phyloP scores from a whole-genome alignment of 2,329 filamentous ascomycete genomes.

The Cladorrhinum sp. region DNA sequence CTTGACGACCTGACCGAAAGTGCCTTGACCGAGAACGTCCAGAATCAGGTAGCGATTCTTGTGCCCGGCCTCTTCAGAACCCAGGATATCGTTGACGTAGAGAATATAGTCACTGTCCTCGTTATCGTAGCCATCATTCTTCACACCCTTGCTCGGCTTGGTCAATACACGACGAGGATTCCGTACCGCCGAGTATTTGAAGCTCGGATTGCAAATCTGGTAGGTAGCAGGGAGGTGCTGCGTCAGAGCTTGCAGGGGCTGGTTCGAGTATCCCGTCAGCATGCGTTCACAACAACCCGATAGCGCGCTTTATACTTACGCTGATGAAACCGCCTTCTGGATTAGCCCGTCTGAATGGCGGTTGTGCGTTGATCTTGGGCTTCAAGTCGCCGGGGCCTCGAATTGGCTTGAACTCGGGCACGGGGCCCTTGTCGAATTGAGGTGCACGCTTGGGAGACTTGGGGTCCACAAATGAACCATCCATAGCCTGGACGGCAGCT shows the following conservation, averaged over 20 bases:
- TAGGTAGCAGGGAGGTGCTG: slow-evolving; percentile 92
- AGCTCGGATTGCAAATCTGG: slow-evolving; percentile 94
- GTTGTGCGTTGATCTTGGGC: slow-evolving; percentile 81
- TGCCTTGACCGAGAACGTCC: slow-evolving; percentile 94
- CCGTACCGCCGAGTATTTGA: slow-evolving; percentile 97
- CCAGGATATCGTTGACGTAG: slow-evolving; percentile 97
- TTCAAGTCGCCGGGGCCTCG: slow-evolving; percentile 69
- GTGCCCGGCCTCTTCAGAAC: slow-evolving; percentile 95
- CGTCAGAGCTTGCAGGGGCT: slow-evolving; percentile 94
- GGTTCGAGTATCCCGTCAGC: slow-evolving; percentile 13
- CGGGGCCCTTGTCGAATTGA: slow-evolving; percentile 59
- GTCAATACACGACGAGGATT: slow-evolving; percentile 94
- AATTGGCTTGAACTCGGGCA: slow-evolving; percentile 85
- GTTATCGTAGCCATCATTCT: slow-evolving; percentile 98
- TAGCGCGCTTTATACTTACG: slow-evolving; percentile 49
- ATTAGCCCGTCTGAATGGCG: slow-evolving; percentile 86
- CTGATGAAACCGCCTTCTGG: slow-evolving; percentile 98
- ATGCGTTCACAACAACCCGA: slow-evolving; percentile 1
- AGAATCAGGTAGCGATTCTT: slow-evolving; percentile 98
- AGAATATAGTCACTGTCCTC: slow-evolving; percentile 99
- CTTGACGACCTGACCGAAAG: slow-evolving; percentile 97
- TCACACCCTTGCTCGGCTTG: slow-evolving; percentile 96
- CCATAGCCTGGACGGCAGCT: slow-evolving; percentile 61
- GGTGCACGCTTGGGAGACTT: slow-evolving; percentile 57
- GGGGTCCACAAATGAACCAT: slow-evolving; percentile 59